Percentiles rank a stretch among this genome's conserved stretches.
phyloP scores from a whole-genome alignment of 345 rosid genomes.

The Corchorus olitorius region DNA sequence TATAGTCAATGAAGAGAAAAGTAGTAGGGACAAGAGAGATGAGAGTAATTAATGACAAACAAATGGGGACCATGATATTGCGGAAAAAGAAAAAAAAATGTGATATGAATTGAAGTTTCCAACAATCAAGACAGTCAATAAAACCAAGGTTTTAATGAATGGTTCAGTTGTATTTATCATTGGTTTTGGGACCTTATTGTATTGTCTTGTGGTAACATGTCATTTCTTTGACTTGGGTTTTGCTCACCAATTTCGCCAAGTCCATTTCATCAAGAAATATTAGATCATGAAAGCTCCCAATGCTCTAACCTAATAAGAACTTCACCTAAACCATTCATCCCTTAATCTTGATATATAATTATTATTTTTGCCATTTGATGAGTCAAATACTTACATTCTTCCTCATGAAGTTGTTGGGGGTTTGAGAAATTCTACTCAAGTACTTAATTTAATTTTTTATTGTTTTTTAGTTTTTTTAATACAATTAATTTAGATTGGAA shows the following conservation, averaged over 20 bases:
- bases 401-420: neutral
- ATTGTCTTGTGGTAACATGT: neutral
- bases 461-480: no score
- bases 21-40: neutral
- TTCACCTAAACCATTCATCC: neutral
- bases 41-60: neutral
- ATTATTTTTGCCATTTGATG: neutral
- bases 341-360: neutral
- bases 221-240: neutral
- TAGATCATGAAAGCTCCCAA: neutral
- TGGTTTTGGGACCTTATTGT: neutral
- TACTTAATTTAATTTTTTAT: neutral
- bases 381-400: neutral
- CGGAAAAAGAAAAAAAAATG: neutral
- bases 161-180: neutral
- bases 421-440: neutral
- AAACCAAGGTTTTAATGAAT: neutral
- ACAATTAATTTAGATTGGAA: no score
- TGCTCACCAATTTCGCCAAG: neutral
- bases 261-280: neutral
- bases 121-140: slow-evolving; percentile 1
- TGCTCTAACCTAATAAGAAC: neutral
- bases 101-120: neutral
- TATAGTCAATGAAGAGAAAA: neutral
- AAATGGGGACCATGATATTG: slow-evolving; percentile 7